These are phyloP conservation scores for Cladosporium sp. DNA, from an alignment of 2,329 filamentous ascomycete species.

Conservation along the genomic window DNA sequence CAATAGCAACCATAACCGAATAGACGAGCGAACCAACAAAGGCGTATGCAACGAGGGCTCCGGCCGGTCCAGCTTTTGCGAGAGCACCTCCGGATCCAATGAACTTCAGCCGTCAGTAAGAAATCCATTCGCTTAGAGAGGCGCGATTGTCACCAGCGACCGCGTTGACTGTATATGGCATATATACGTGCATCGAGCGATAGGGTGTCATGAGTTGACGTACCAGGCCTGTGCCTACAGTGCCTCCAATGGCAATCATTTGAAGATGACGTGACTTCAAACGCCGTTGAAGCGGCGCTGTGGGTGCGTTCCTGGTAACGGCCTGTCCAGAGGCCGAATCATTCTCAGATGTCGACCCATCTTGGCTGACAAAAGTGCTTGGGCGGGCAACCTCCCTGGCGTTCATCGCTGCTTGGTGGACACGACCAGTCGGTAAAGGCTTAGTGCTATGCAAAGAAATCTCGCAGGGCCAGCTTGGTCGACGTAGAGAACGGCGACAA, in stretches of 20 bases:
- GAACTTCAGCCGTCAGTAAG: slow-evolving; percentile 24
- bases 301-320: slow-evolving; percentile 23
- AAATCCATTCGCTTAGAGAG: background rate
- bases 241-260: slow-evolving; percentile 42
- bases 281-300: slow-evolving; percentile 39
- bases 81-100: slow-evolving; percentile 44
- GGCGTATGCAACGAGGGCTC: slow-evolving; percentile 47
- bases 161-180: slow-evolving; percentile 2
- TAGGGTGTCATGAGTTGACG: background rate
- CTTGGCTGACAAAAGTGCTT: background rate
- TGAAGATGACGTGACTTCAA: slow-evolving; percentile 41
- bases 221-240: slow-evolving; percentile 18
- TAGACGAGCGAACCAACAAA: slow-evolving; percentile 51
- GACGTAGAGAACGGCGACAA: background rate
- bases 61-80: slow-evolving; percentile 43
- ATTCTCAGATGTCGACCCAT: background rate
- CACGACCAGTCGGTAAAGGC: background rate
- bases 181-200: slow-evolving; percentile 5
- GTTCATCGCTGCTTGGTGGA: background rate
- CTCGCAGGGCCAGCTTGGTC: background rate
- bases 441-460: background rate
- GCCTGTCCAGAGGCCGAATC: background rate
- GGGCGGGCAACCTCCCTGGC: background rate
- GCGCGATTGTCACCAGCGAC: background rate
- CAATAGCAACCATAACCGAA: slow-evolving; percentile 52